Evolutionary conservation across 352 stramenopile genomes (phyloP), one percentile per base, ranked within the genome.

Genomic region (Thraustotheca clavata): DNA sequence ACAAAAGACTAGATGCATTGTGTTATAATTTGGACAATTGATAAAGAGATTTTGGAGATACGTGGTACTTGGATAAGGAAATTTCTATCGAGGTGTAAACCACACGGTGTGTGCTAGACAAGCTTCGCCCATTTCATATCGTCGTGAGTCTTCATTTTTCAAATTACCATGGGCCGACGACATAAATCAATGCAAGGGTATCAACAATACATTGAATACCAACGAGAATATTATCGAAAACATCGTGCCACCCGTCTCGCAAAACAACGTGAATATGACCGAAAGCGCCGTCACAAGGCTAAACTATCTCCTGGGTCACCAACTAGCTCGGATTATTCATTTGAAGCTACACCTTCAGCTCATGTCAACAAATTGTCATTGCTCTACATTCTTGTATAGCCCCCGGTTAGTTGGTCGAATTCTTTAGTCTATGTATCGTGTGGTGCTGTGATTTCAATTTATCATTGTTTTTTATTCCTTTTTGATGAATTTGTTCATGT

Each of bases 141-240:
- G 24, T 6, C 43, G 12, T 52, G 43, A 52, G 43, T 52, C 43
- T 52, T 52, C 43, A 52, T 52, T 52, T 31, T 52, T 52, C 43
- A 52, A 52, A 35, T 52, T 52, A 31, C 43, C 7, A 52, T 52
- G 43, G 43, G 43, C 43, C 43, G 43, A 52, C 43, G 43, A 52
- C 43, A 52, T 31, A 52, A 52, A 18, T 52, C 43, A 11, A 52
- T 52, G 43, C 43, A 52, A 24, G 43, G 43, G 1, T 52, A 52
- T 31, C 43, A 52, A 31, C 43, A 52, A 7, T 52, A 52, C 43
- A 52, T 52, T 31, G 43, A 52, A 31, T 52, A 52, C 7, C 43
- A 52, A 18, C 43, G 43, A 2, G 43, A 52, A 31, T 52, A 52
- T 7, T 52, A 52, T 18, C 43, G 43, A 9, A 52, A 52, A 18